Conservation (phyloP, 345 rosid genomes). For the Excoecaria cochinchinensis region DNA sequence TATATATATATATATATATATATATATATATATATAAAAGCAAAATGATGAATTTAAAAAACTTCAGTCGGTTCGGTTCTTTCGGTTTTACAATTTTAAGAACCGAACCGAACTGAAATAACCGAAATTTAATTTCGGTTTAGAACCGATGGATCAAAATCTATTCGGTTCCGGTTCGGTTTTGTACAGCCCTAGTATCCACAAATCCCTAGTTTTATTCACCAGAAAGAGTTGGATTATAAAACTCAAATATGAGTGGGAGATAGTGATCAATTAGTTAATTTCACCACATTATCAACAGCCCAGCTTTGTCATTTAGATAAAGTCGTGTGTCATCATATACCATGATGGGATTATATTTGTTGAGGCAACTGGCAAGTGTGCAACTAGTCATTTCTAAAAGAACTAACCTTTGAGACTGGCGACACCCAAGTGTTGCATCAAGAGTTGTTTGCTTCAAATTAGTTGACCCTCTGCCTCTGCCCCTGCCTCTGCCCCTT, state of each 20-base stretch:
- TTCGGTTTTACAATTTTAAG: too few relatives aligned
- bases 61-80: too few relatives aligned
- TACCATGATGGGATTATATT: not conserved
- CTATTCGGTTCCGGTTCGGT: too few relatives aligned
- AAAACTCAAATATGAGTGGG: not conserved
- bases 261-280: not conserved
- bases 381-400: not conserved
- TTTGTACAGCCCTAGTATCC: too few relatives aligned
- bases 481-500: conserved; percentile 51
- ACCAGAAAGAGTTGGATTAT: not conserved
- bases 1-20: too few relatives aligned
- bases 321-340: not conserved
- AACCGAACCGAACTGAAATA: too few relatives aligned
- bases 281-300: not conserved
- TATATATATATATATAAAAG: too few relatives aligned
- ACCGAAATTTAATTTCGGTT: too few relatives aligned
- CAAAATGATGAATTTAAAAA: too few relatives aligned
- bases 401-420: conserved; percentile 62
- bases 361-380: not conserved
- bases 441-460: conserved; percentile 93
- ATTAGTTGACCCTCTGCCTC: conserved; percentile 58
- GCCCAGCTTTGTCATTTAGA: not conserved
- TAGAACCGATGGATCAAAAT: too few relatives aligned
- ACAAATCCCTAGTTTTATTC: not conserved
- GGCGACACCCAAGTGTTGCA: conserved; percentile 63